phyloP scores from a whole-genome alignment of 2,329 filamentous ascomycete species.

The Aspergillus neotritici region DNA sequence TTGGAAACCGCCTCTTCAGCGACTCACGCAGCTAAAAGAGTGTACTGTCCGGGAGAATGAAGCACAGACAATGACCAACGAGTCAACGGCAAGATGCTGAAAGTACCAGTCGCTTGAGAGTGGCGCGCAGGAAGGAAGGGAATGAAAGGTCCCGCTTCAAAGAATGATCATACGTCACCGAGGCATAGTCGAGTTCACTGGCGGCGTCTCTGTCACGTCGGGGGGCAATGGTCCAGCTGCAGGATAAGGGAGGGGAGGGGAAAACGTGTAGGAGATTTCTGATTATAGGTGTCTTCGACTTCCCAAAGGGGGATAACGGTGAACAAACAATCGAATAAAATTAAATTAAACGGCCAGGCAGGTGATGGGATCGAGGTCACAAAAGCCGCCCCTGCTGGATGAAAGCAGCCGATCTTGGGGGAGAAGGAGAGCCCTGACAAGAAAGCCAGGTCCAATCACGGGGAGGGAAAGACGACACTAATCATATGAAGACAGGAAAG shows the following conservation, averaged over 20 bases:
- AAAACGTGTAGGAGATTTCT: constrained; percentile 2
- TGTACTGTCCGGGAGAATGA: constrained; percentile 7
- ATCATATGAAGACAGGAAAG: constrained; percentile 17
- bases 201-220: constrained; percentile 4
- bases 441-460: constrained; percentile 11
- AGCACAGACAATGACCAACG: constrained; percentile 6
- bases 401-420: constrained; percentile 11
- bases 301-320: constrained; percentile 4
- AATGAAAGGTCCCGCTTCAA: constrained; percentile 19
- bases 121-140: constrained; percentile 12
- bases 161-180: constrained; percentile 24
- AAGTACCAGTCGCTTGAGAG: constrained; percentile 2
- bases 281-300: constrained; percentile 2
- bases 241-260: constrained; percentile 5
- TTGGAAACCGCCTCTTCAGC: not conserved
- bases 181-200: constrained; percentile 17
- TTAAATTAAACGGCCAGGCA: not conserved
- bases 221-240: constrained; percentile 1
- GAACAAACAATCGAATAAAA: constrained; percentile 1
- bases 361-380: not conserved
- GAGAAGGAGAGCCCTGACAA: constrained; percentile 5
- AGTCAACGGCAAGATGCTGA: too few relatives aligned
- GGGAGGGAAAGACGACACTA: constrained; percentile 3
- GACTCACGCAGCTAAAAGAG: constrained; percentile 11
- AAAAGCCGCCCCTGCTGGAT: constrained; percentile 10